Conservation (phyloP, 495 filamentous ascomycete species). For the Penicillium goetzii region DNA sequence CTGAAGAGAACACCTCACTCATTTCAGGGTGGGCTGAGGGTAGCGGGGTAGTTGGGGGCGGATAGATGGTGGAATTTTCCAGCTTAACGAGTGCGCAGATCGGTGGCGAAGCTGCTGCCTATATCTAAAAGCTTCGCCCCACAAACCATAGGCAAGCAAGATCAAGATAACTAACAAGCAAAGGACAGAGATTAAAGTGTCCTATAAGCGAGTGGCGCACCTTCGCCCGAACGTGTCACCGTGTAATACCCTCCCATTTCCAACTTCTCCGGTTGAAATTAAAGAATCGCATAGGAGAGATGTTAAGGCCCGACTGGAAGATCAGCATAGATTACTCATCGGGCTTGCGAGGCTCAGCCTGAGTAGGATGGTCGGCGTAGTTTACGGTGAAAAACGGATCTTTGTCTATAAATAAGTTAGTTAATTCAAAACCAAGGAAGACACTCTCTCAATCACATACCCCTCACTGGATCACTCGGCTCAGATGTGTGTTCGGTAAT, state of each 20-base stretch:
- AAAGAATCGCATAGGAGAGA: no score
- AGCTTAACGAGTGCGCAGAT: no score
- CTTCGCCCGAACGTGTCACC: no score
- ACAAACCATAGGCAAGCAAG: no score
- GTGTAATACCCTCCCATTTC: no score
- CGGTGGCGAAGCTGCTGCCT: no score
- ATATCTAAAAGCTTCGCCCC: no score
- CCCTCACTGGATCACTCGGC: constrained; percentile 13
- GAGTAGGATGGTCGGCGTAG: constrained; percentile 16
- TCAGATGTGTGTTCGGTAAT: constrained; percentile 26
- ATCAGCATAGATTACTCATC: constrained; percentile 14
- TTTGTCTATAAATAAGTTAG: not conserved
- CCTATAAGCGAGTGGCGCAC: no score
- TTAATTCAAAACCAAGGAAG: not conserved
- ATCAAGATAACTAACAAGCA: no score
- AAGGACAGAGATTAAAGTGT: no score
- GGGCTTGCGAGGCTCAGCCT: constrained; percentile 15
- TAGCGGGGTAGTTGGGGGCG: constrained; percentile 5
- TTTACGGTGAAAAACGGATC: constrained; percentile 14
- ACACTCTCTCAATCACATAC: constrained; percentile 2
- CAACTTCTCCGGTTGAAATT: no score
- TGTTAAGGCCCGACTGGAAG: no score
- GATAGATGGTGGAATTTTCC: not conserved
- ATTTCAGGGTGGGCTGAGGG: not conserved
- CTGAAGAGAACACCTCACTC: not conserved